Evolutionary conservation across 192 early-diverging fungal species (phyloP), one percentile per base, ranked within the genome.

Genomic region (Coemansia sp.): DNA sequence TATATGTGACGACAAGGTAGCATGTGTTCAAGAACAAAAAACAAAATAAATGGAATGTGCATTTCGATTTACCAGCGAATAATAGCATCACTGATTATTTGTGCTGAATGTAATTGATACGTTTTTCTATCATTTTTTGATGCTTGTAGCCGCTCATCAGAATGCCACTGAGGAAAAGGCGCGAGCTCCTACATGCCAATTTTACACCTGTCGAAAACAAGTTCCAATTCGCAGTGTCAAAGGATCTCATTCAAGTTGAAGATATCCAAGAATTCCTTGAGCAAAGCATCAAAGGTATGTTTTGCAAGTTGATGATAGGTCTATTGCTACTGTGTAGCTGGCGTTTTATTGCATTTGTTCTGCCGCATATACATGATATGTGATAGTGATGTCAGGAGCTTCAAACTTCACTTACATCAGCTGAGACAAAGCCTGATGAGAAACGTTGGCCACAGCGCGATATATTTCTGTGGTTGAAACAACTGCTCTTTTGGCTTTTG

Each of bases 241-340:
- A 91, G 86, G 90, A 93, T 57, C 86, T 91, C 15, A 87, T 72
- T 28, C 84, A 87, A 58, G 92, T 95, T 12, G 98, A 97, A 51
- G 96, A 93, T 66, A 99, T 99, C 53, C 96, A 98, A 70, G 86
- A 88, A 7, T 95, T 98, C 51, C 63, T 82, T 21, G 79, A 82
- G 63, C 46, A 68, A 48, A 82, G 79, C 43, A 55, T 82, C 49
- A 43, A 68, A 57, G 79, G 74, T 82, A 82, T 35, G 68, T 28
- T n/a, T 42, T 42, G 4, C 15, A 42, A 10, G 15, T 34, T 34
- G 34, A 34, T 34, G 34, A 21, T 18, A 7, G 35, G n/a, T n/a
- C n/a, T 20, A 23, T 67, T 34, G 34, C 13, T 29, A 9, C 10
- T 37, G 21, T 21, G 3, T 9, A 30, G 0, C 40, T 28, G 52